Conservation (phyloP, 2,329 filamentous ascomycete genomes). For the Epichloe coenophiala region DNA sequence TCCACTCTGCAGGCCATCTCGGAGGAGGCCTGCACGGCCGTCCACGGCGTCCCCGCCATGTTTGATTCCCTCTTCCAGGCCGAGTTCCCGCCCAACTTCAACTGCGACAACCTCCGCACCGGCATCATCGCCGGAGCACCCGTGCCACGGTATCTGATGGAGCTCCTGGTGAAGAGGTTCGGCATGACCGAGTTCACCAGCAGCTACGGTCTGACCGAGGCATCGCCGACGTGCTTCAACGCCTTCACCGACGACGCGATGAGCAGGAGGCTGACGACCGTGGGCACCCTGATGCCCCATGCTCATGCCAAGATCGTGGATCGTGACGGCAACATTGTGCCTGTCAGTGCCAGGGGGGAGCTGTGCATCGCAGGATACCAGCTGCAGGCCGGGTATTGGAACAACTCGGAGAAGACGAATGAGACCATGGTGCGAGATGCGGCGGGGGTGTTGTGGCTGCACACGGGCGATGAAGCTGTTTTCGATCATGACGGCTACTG, state of each 20-base stretch:
- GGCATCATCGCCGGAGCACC: constrained; percentile 71
- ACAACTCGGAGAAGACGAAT: constrained; percentile 61
- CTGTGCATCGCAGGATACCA: constrained; percentile 70
- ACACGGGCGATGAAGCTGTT: constrained; percentile 57
- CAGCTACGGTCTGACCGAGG: constrained; percentile 63
- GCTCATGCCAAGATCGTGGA: constrained; percentile 67
- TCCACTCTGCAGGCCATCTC: constrained; percentile 54
- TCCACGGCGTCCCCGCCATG: constrained; percentile 78
- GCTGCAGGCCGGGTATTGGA: constrained; percentile 52
- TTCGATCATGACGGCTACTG: constrained; percentile 58
- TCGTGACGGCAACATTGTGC: constrained; percentile 49
- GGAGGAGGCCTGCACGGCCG: constrained; percentile 55
- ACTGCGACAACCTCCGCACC: constrained; percentile 46
- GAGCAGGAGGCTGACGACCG: constrained; percentile 52
- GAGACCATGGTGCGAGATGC: constrained; percentile 42
- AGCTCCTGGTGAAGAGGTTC: constrained; percentile 53
- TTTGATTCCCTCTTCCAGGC: constrained; percentile 53
- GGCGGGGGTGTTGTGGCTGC: constrained; percentile 44
- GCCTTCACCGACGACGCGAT: constrained; percentile 62
- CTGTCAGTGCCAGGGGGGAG: constrained; percentile 55
- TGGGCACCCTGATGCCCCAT: constrained; percentile 65
- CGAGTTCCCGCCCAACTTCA: constrained; percentile 25
- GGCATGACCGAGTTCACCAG: constrained; percentile 65
- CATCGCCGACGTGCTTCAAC: constrained; percentile 70
- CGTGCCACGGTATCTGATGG: constrained; percentile 63